Base-by-base conservation (phyloP, 2,329 filamentous ascomycete species). In the Aspergillus arachidicola region DNA sequence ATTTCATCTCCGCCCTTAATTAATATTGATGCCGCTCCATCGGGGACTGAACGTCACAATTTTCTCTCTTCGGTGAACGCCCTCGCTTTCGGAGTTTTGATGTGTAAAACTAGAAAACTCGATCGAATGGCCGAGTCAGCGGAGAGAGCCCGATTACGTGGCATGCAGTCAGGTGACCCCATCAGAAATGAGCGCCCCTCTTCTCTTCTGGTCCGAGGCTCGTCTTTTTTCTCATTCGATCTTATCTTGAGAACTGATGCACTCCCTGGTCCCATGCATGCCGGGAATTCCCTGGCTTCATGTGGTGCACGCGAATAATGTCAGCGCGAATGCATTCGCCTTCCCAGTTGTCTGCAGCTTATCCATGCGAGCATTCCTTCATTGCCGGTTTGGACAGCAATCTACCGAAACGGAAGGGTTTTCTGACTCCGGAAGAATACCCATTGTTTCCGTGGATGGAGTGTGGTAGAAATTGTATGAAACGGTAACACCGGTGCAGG, bases 401-500 rank as follows among this genome's bases (percentile, higher is more conserved):
- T 28, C 26, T 59, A 34, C 23, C 30, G 26, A 26, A 12, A 30
- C 30, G 9, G 32, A 23, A 4, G 26, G 14, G 4, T 3, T 19
- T 26, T 36, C 51, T 36, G 21, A 28, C 45, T 23, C n/a, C 30
- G 51, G 34, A 36, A 55, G 32, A 55, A 55, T 55, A 16, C 1
- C 21, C 21, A 38, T 38, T 54, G 32, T 54, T 54, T 14, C 6
- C 51, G 36, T 32, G 46, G 46, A 30, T 10, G 6, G 28, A 6
- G 28, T 6, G 48, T 43, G 32, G 26, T 23, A 36, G 32, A 38
- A 21, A 21, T 38, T 23, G 53, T 57, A 61, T 63, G 58, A 57
- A 58, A 59, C 60, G 50, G 59, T 62, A 59, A 61, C 62, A 58
- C 57, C 23, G 21, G 12, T 50, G 57, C 62, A 54, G 56, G 36